Percentiles rank a stretch among this genome's conserved stretches.
phyloP scores from a whole-genome alignment of 2,329 filamentous ascomycete species.

The Nannizziopsis barbatae region DNA sequence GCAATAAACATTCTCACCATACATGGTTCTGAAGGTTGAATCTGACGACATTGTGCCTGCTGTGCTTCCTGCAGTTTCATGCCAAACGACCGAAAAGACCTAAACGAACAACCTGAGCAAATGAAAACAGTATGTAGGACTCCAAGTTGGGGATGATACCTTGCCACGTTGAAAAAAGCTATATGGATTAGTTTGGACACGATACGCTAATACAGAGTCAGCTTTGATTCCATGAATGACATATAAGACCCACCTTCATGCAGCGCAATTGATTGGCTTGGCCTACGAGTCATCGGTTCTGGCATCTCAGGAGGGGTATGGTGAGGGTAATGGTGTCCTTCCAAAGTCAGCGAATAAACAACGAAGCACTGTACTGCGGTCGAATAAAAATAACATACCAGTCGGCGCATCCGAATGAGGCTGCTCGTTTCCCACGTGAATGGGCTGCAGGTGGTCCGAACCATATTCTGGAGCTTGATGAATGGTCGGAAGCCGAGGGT shows the following conservation, averaged over 20 bases:
- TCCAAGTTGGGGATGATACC: background rate
- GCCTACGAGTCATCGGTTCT: too few relatives aligned
- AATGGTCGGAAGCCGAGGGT: too few relatives aligned
- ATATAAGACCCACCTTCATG: background rate
- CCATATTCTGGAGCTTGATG: too few relatives aligned
- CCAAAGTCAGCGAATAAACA: too few relatives aligned
- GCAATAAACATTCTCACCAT: constrained; percentile 21
- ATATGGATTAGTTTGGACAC: background rate
- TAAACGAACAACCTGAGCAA: background rate
- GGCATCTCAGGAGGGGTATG: too few relatives aligned
- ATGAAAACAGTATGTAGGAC: background rate
- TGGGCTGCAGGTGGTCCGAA: too few relatives aligned
- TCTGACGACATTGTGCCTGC: constrained; percentile 5
- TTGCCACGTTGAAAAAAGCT: constrained; percentile 2
- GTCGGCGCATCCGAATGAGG: too few relatives aligned
- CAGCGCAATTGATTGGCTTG: background rate
- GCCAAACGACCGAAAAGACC: constrained; percentile 27
- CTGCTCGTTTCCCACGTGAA: too few relatives aligned
- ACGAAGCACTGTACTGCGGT: too few relatives aligned
- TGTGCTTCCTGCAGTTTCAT: constrained; percentile 20
- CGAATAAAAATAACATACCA: too few relatives aligned
- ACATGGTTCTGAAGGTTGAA: constrained; percentile 10
- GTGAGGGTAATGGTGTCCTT: too few relatives aligned
- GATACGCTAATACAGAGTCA: background rate
- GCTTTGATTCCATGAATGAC: background rate